Evolutionary conservation across 371 early-diverging fungal species (phyloP).

Genomic region (Rhizopus arrhizus): DNA sequence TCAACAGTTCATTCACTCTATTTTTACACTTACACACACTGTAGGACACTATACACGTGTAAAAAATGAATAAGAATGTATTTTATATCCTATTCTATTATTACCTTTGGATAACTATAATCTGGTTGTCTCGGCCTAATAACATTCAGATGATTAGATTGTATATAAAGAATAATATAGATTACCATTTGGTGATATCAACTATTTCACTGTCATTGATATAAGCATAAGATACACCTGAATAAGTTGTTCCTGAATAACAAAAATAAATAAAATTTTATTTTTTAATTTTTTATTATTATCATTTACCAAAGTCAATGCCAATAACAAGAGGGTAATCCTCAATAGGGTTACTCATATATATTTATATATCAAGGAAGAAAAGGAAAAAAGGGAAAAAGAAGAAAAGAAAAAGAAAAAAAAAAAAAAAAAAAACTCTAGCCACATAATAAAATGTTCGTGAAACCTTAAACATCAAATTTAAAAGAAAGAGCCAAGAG

Average conservation of each 20-base stretch:
- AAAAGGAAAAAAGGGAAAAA: slow-evolving; percentile 7
- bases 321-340: slow-evolving; percentile 63
- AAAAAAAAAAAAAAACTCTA: slow-evolving; percentile 1
- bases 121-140: slow-evolving; percentile 48
- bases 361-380: slow-evolving; percentile 15
- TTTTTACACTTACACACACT: slow-evolving; percentile 38
- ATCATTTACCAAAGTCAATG: slow-evolving; percentile 56
- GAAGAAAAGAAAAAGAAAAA: slow-evolving; percentile 2
- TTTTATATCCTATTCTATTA: neutral
- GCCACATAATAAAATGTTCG: neutral
- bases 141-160: neutral
- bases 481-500: neutral
- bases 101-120: slow-evolving; percentile 48
- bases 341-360: slow-evolving; percentile 19
- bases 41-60: slow-evolving; percentile 38
- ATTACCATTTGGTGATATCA: slow-evolving; percentile 43
- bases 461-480: neutral
- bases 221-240: slow-evolving; percentile 59
- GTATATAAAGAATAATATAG: neutral
- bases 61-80: neutral
- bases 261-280: neutral
- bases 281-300: neutral
- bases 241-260: slow-evolving; percentile 59
- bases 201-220: slow-evolving; percentile 40
- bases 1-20: no score